Conservation (phyloP, 2,329 filamentous ascomycete species). For the Ophiostoma tasmaniense region DNA sequence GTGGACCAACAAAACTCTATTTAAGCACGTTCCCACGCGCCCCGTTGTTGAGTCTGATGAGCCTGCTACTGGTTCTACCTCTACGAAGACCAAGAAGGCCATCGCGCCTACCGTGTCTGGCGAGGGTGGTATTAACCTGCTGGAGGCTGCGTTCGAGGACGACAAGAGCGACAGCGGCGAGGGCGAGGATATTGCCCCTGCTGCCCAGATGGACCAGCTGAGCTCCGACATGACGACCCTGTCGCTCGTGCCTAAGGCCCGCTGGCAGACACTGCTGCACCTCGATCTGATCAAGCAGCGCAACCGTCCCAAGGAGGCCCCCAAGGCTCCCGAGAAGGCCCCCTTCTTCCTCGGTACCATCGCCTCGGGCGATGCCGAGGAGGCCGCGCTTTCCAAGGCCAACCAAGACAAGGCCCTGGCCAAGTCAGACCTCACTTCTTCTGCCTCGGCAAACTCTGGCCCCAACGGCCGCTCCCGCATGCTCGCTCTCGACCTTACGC, state of each 20-base stretch:
- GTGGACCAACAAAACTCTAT: slow-evolving; percentile 91
- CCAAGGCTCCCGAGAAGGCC: slow-evolving; percentile 85
- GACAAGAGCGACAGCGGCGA: slow-evolving; percentile 37
- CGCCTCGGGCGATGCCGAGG: slow-evolving; percentile 18
- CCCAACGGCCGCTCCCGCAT: slow-evolving; percentile 49
- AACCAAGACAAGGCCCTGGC: neutral
- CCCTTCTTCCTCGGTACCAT: slow-evolving; percentile 38
- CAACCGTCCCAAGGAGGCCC: slow-evolving; percentile 87
- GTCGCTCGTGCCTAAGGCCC: slow-evolving; percentile 77
- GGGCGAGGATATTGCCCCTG: slow-evolving; percentile 45
- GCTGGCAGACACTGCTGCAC: slow-evolving; percentile 91
- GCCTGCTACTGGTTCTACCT: neutral
- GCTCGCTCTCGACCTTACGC: slow-evolving; percentile 53
- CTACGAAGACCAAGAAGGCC: neutral
- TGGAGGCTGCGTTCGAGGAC: slow-evolving; percentile 63
- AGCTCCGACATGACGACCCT: slow-evolving; percentile 77
- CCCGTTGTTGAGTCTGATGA: slow-evolving; percentile 55
- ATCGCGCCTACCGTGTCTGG: slow-evolving; percentile 57
- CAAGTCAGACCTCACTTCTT: slow-evolving; percentile 17
- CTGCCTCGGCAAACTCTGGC: neutral
- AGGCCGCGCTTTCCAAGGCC: slow-evolving; percentile 2
- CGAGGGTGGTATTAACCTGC: slow-evolving; percentile 65
- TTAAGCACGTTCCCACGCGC: slow-evolving; percentile 77
- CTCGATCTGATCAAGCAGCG: slow-evolving; percentile 86
- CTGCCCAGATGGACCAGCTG: slow-evolving; percentile 63